Percentiles rank a stretch among this genome's conserved stretches.
Evolutionary conservation across 2,329 filamentous ascomycete species (phyloP).

Genomic region (Akanthomyces uredinophilus): DNA sequence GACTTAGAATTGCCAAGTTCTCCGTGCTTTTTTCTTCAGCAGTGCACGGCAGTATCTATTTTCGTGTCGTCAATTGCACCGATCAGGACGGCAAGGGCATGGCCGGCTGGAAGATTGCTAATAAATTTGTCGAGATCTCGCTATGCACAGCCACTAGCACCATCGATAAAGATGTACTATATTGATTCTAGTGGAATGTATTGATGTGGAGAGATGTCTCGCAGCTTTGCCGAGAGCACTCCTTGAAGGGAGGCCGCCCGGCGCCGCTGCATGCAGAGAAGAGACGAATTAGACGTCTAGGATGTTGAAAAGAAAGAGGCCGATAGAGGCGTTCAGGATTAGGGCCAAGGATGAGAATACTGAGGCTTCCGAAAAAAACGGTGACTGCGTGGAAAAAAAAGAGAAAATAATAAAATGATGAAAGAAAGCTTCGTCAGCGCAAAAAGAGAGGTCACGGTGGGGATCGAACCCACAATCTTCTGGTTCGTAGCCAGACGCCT

Average conservation of each 20-base stretch:
- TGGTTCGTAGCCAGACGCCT: constrained; percentile 16
- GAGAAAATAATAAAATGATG: not conserved
- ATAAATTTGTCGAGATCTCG: not conserved
- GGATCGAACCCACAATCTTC: constrained; percentile 17
- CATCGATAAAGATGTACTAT: not conserved
- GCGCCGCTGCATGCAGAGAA: not conserved
- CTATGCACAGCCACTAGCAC: not conserved
- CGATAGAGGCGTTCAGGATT: too few species aligned
- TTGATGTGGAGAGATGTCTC: constrained; percentile 9
- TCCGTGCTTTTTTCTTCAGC: too few species aligned
- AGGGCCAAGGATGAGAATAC: not conserved
- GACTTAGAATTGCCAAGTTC: too few species aligned
- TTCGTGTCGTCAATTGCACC: too few species aligned
- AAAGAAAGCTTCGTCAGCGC: too few species aligned
- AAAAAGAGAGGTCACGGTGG: constrained; percentile 15
- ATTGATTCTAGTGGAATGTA: constrained; percentile 7
- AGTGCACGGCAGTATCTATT: too few species aligned
- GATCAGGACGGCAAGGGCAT: not conserved
- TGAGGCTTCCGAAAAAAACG: not conserved
- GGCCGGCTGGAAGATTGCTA: not conserved
- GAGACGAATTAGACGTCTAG: too few species aligned
- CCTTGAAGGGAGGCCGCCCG: not conserved
- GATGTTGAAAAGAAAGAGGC: too few species aligned
- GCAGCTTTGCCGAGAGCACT: not conserved
- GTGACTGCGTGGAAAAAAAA: not conserved